Evolutionary conservation across 2,329 filamentous ascomycete genomes (phyloP).

Genomic region (Stemphylium vesicarium): DNA sequence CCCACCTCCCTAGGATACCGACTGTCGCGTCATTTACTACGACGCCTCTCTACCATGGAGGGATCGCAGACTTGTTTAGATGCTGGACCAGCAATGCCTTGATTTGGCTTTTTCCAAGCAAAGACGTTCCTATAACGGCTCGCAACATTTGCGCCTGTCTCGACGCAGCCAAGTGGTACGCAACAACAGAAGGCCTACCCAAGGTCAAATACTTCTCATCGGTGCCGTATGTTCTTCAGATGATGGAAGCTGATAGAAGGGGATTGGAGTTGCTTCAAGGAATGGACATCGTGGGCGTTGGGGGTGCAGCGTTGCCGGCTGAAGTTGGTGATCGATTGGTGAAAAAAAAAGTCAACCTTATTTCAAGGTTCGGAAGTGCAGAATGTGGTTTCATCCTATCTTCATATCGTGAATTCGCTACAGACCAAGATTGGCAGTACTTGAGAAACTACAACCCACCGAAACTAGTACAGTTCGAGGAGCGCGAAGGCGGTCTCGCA

Average conservation of each 20-base stretch:
- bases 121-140: conserved; percentile 62
- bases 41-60: conserved; percentile 70
- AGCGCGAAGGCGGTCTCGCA: conserved; percentile 48
- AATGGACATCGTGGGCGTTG: conserved; percentile 69
- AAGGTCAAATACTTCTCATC: conserved; percentile 65
- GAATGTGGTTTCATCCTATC: conserved; percentile 71
- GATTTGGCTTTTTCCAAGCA: conserved; percentile 69
- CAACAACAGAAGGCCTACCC: conserved; percentile 28
- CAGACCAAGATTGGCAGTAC: conserved; percentile 67
- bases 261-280: conserved; percentile 68
- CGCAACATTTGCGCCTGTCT: conserved; percentile 60
- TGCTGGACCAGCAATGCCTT: conserved; percentile 66
- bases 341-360: conserved; percentile 58
- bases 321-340: conserved; percentile 63
- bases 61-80: conserved; percentile 67
- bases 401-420: conserved; percentile 62
- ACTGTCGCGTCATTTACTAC: conserved; percentile 65
- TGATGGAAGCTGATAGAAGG: conserved; percentile 90
- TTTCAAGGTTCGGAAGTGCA: conserved; percentile 69
- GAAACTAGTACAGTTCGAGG: conserved; percentile 57
- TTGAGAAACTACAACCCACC: conserved; percentile 54
- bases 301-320: conserved; percentile 64
- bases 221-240: conserved; percentile 81
- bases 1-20: conserved; percentile 49
- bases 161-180: conserved; percentile 39